phyloP scores from a whole-genome alignment of 108 stramenopile species.

The Halocafeteria seosinensis region DNA sequence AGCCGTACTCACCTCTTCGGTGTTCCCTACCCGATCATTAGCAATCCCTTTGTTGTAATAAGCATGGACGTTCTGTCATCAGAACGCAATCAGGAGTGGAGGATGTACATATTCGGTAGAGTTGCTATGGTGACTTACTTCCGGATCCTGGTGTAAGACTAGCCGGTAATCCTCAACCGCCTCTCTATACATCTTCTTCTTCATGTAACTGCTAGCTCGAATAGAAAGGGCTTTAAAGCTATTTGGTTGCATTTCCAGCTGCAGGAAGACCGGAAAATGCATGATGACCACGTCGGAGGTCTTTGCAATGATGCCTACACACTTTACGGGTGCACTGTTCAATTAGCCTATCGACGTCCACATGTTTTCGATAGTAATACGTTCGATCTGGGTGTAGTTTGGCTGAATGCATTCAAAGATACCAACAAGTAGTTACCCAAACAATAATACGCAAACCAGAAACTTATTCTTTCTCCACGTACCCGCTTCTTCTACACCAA shows the following conservation, averaged over 20 bases:
- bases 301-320: no score
- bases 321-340: neutral
- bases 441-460: neutral
- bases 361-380: constrained; percentile 9
- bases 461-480: neutral
- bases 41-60: neutral
- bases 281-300: neutral
- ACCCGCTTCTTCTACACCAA: constrained; percentile 5
- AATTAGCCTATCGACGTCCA: constrained; percentile 8
- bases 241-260: neutral
- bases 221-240: constrained; percentile 1
- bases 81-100: neutral
- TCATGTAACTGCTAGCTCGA: neutral
- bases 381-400: constrained; percentile 12
- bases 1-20: no score
- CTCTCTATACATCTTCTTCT: neutral
- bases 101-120: no score
- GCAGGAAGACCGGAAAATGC: neutral
- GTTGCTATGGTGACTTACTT: no score
- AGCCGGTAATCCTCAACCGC: neutral
- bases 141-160: neutral
- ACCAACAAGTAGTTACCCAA: neutral
- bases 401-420: neutral
- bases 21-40: neutral
- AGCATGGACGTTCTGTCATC: neutral